Base-by-base conservation (phyloP, 2,329 filamentous ascomycete species). In the Drechmeria coniospora region DNA sequence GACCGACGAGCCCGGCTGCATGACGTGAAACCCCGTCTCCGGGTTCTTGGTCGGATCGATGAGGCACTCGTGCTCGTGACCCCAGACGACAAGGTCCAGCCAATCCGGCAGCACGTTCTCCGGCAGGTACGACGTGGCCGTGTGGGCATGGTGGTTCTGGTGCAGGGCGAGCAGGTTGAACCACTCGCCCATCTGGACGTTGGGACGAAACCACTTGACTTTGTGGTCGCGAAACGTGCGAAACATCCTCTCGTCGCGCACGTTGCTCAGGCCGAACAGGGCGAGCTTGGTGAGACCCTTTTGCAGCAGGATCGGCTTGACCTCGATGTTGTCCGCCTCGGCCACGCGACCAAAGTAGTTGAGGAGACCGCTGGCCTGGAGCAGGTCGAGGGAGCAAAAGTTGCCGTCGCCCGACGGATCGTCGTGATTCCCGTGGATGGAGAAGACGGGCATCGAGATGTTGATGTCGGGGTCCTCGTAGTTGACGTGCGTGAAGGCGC, bases 391-490 rank as follows among this genome's bases (percentile, higher is more conserved):
- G 0, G 87, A 86, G 36, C 90, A 92, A 38, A 79, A 77, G 48
- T 92, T 82, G 8, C 86, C 90, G 44, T 94, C 86, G 8, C 90
- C 90, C n/a, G 86, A 92, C 0, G 90, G 90, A 47, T 98, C 90
- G 46, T 98, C 90, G 49, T 98, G 90, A 45, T 98, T 98, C 25
- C 90, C 90, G 44, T 98, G 92, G 22, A 98, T 98, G 1, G 87
- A 93, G 49, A 98, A 98, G 16, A 98, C 84, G 0, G 90, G 90
- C 31, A 95, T 94, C 1, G 86, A 82, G 34, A 98, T 74, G 44
- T 98, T 98, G 53, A 98, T 94, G 43, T 98, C 83, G 15, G 82
- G 74, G 44, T 98, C 90, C 53, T 95, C 84, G 54, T 98, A 98
- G 54, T 98, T 98, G 54, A 93, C 87, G 50, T 94, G 80, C 27